Percentiles rank a stretch among this genome's conserved stretches.
phyloP scores from a whole-genome alignment of 208 protist genomes.

The Balamuthia mandrillaris region DNA sequence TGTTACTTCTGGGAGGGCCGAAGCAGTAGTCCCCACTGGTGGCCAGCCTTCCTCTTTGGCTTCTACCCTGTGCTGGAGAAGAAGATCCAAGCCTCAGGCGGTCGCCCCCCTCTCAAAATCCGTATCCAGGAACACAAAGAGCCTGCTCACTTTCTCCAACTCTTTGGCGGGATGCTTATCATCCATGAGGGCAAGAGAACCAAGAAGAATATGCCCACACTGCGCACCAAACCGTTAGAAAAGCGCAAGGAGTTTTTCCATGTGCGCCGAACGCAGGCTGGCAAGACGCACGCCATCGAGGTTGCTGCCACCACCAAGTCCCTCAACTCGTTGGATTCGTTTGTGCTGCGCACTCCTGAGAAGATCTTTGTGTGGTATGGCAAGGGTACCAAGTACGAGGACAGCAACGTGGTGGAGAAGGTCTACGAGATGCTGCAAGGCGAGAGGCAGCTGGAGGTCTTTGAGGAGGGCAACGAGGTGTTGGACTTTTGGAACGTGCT shows the following conservation, averaged over 20 bases:
- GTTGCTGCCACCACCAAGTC: not conserved
- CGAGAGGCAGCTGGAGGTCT: not conserved
- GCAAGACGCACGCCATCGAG: not conserved
- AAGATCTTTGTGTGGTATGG: slow-evolving; percentile 31
- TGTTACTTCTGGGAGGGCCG: slow-evolving; percentile 45
- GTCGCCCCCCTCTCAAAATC: not conserved
- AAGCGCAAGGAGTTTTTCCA: slow-evolving; percentile 35
- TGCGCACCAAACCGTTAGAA: no score
- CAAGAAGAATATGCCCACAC: no score
- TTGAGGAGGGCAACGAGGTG: slow-evolving; percentile 41
- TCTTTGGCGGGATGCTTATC: slow-evolving; percentile 23
- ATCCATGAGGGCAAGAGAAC: not conserved
- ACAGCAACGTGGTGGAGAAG: not conserved
- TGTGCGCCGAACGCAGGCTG: not conserved
- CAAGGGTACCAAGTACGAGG: not conserved
- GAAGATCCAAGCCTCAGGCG: not conserved
- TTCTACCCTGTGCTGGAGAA: slow-evolving; percentile 5
- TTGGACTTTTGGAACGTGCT: slow-evolving; percentile 29
- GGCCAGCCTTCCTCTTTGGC: not conserved
- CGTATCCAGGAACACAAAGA: slow-evolving; percentile 37
- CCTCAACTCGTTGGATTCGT: slow-evolving; percentile 45
- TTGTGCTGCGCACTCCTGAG: slow-evolving; percentile 5
- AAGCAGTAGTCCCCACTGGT: not conserved
- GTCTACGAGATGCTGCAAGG: not conserved
- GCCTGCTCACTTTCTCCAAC: not conserved